phyloP scores from a whole-genome alignment of 495 filamentous ascomycete genomes.

The Chaetomium cochliodes region DNA sequence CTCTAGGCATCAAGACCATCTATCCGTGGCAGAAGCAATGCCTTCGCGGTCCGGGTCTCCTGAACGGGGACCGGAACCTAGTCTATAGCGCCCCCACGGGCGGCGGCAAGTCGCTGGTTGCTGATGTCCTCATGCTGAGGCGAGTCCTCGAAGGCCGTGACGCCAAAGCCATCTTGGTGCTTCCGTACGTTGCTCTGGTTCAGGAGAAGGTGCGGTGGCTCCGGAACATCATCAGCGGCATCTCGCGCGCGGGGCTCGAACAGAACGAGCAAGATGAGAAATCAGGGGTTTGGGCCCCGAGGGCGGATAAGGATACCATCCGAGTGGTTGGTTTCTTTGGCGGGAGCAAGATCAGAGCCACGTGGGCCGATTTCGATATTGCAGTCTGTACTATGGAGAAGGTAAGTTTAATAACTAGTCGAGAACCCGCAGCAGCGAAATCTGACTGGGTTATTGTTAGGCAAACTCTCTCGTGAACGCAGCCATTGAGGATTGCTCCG shows the following conservation, averaged over 20 bases:
- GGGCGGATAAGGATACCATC: constrained; percentile 50
- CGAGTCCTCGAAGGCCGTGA: constrained; percentile 62
- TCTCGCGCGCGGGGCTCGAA: constrained; percentile 46
- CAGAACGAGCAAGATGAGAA: constrained; percentile 25
- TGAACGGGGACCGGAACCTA: constrained; percentile 65
- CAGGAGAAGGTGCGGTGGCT: constrained; percentile 82
- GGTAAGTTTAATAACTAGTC: constrained; percentile 47
- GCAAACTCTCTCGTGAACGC: constrained; percentile 77
- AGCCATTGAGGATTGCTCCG: constrained; percentile 69
- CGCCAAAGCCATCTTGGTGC: constrained; percentile 71
- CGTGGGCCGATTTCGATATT: constrained; percentile 76
- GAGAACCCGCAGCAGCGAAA: not conserved
- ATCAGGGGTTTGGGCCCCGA: constrained; percentile 39
- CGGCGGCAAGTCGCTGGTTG: constrained; percentile 77
- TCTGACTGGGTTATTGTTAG: constrained; percentile 37
- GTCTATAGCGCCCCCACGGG: constrained; percentile 86
- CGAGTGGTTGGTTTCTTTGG: constrained; percentile 74
- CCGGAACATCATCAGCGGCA: constrained; percentile 63
- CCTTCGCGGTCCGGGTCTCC: constrained; percentile 63
- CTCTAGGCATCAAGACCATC: constrained; percentile 64
- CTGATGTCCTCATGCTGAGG: constrained; percentile 73
- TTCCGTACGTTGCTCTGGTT: constrained; percentile 80
- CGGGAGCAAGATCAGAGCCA: constrained; percentile 61
- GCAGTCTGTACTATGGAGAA: constrained; percentile 84
- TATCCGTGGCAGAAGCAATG: constrained; percentile 86